Base-by-base conservation (phyloP, 257 asterid genomes). In the Eustoma russellianum region DNA sequence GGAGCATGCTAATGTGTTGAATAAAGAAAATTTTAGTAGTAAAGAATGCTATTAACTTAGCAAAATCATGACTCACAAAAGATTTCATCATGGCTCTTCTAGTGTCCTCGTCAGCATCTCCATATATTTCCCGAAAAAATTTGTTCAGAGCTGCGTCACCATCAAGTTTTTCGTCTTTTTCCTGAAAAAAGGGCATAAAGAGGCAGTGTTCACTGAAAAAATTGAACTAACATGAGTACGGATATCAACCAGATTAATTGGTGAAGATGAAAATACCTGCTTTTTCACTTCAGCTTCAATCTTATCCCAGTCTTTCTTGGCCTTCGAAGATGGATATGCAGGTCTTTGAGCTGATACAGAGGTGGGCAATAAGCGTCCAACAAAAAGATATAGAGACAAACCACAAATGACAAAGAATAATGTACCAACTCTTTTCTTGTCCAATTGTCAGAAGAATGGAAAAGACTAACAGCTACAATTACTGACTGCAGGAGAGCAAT, bases 71-170 rank as follows among this genome's bases (percentile, higher is more conserved):
- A 24, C 99, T 79, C 79, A 92, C 99, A 56, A 88, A 92, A 41
- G 97, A 92, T 78, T 92, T 92, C 91, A 79, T 85, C 99, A 92
- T 92, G 59, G 99, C 99, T 74, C 99, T 75, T 66, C 89, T 76
- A 1, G 95, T 74, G 74, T 92, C 99, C 73, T 92, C 99, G 8
- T 92, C 95, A 14, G 99, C 93, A 73, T 81, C 94, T 46, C 57
- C 48, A 75, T 88, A 92, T 65, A 92, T 92, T 58, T 79, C 95
- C 53, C 79, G 65, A 83, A 92, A 92, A 56, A 92, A 85, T 68
- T 88, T 92, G 93, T 88, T 92, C 65, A 92, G 65, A 52, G 88
- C 99, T 2, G 97, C 99, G 66, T 92, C 99, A 3, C 99, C 99
- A 59, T 92, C 97, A 3, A 92, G 84, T 68, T 92, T 85, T 65